Base-by-base conservation (phyloP, 176 grass and related monocot species). In the Oryza australiensis region DNA sequence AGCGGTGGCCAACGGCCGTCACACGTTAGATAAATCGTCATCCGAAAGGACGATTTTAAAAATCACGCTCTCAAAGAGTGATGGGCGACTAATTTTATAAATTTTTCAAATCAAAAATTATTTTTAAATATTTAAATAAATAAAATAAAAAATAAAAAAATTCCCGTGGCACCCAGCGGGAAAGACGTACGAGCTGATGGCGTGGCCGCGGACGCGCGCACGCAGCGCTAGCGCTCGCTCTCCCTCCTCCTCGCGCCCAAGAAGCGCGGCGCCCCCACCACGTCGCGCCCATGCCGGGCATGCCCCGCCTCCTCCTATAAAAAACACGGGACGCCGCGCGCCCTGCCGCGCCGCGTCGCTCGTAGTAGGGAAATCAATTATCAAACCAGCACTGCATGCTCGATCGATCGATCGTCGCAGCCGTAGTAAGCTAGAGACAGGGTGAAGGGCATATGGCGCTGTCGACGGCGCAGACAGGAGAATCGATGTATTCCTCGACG, bases 401-500 rank as follows among this genome's bases (percentile, higher is more conserved):
- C 78, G 62, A 32, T 7, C 48, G 49, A 51, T 6, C 6, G 48
- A 6, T 53, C 13, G 45, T 5, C 49, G 15, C 18, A 53, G 49
- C 49, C 16, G 49, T 5, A 53, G 1, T 16, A 16, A 14, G 43
- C 4, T 0, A 14, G 12, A 13, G 43, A 46, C 2, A 2, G 12
- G 3, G 12, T 3, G 45, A 16, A 48, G 45, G 16, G 12, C 30
- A 74, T 22, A 94, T 97, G 90, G 84, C 89, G 69, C 48, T 93
- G 68, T 89, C 88, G 46, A 89, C 65, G 26, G 83, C 86, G 62
- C 63, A 74, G 0, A 68, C 80, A n/a, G 81, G 64, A 26, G 91
- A 97, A 70, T 89, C 94, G 41, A 68, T 97, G 60, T 70, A 89
- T 88, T 89, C 81, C 70, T 91, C 94, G 76, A 97, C 94, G 64